phyloP scores from a whole-genome alignment of 169 alveolate genomes.

The Cryptosporidium sp. region DNA sequence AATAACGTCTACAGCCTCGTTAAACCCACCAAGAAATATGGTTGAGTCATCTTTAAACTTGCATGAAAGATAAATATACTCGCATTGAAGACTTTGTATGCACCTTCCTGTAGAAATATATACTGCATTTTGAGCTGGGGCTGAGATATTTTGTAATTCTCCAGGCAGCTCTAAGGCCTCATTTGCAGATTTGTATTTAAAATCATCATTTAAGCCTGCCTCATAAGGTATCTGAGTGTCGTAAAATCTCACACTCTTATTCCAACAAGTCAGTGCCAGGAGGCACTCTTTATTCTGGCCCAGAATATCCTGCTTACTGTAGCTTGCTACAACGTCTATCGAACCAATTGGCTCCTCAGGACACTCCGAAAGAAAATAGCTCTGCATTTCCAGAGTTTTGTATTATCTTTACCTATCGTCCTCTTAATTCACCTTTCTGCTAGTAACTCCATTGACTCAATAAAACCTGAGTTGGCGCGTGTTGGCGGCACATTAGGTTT shows the following conservation, averaged over 20 bases:
- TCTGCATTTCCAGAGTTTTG: slow-evolving; percentile 35
- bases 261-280: slow-evolving; percentile 66
- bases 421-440: slow-evolving; percentile 13
- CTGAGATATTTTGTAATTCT: not conserved
- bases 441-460: not conserved
- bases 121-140: not conserved
- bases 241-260: slow-evolving; percentile 53
- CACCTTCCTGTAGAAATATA: slow-evolving; percentile 59
- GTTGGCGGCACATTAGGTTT: not conserved
- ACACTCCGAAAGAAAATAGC: slow-evolving; percentile 42
- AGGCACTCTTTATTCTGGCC: slow-evolving; percentile 12
- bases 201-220: not conserved
- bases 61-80: slow-evolving; percentile 43
- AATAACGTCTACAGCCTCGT: slow-evolving; percentile 30
- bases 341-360: slow-evolving; percentile 57
- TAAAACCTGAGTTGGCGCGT: not conserved
- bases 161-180: not conserved
- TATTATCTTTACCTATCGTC: not conserved
- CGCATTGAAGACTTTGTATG: not conserved
- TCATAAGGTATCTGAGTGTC: slow-evolving; percentile 26
- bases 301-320: not conserved
- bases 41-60: not conserved
- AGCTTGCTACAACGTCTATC: not conserved
- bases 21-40: slow-evolving; percentile 47
- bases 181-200: not conserved